These are phyloP conservation scores for Russula compacta DNA, from an alignment of 768 basidiomycete species.

Conservation along the genomic window DNA sequence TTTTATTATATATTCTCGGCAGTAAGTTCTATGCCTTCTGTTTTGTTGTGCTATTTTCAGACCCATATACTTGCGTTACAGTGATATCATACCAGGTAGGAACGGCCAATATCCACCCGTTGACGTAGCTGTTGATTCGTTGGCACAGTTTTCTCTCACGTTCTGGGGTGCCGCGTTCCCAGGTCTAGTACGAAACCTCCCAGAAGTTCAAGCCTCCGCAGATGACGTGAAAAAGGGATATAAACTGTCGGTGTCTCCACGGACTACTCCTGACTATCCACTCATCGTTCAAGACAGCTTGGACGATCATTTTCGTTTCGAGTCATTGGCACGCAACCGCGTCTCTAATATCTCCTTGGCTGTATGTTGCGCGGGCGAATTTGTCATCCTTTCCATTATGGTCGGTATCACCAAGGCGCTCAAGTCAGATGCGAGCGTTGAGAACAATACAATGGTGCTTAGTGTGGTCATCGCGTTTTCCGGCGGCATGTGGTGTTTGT, in stretches of 20 bases:
- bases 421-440: slow-evolving; percentile 47
- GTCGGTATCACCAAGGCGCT: slow-evolving; percentile 66
- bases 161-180: slow-evolving; percentile 85
- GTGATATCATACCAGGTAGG: slow-evolving; percentile 65
- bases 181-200: slow-evolving; percentile 59
- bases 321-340: slow-evolving; percentile 60
- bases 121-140: background rate
- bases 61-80: slow-evolving; percentile 23
- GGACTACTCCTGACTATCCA: background rate
- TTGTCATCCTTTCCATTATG: slow-evolving; percentile 62
- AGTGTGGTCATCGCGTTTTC: slow-evolving; percentile 72
- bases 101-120: background rate
- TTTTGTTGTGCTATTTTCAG: background rate
- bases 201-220: slow-evolving; percentile 52
- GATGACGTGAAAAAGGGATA: slow-evolving; percentile 30
- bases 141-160: slow-evolving; percentile 51
- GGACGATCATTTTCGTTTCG: slow-evolving; percentile 43
- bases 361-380: slow-evolving; percentile 59
- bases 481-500: slow-evolving; percentile 65
- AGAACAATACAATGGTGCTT: slow-evolving; percentile 69
- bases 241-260: slow-evolving; percentile 37
- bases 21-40: slow-evolving; percentile 33
- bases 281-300: slow-evolving; percentile 24
- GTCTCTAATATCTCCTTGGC: slow-evolving; percentile 71
- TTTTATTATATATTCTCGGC: slow-evolving; percentile 55